These are phyloP conservation scores for Elongisporangium prolatum DNA, from an alignment of 352 stramenopile genomes.

Conservation along the genomic window DNA sequence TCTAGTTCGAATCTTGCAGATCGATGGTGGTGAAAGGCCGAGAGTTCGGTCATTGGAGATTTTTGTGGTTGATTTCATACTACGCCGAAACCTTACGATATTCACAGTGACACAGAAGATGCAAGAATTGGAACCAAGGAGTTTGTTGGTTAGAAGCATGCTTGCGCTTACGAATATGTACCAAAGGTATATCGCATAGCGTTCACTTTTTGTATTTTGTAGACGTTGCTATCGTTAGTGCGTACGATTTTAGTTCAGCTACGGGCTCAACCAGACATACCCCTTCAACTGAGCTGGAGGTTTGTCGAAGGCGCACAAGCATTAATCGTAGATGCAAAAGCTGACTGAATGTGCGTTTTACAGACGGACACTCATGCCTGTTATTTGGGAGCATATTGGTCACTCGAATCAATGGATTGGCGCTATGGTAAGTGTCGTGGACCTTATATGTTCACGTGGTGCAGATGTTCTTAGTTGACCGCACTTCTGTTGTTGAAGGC, in stretches of 20 bases:
- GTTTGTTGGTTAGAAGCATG: neutral
- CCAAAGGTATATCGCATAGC: no score
- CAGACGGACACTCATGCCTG: constrained; percentile 23
- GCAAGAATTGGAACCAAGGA: neutral
- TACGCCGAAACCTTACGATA: constrained; percentile 19
- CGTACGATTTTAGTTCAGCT: constrained; percentile 28
- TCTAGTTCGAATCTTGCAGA: neutral
- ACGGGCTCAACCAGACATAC: constrained; percentile 7
- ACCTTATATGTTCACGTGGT: neutral
- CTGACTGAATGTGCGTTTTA: neutral
- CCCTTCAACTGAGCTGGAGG: constrained; percentile 22
- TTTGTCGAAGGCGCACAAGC: neutral
- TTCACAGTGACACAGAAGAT: neutral
- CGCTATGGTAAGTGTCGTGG: constrained; percentile 12
- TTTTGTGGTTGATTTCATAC: constrained; percentile 28
- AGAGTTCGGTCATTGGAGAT: constrained; percentile 11
- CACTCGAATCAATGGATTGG: constrained; percentile 11
- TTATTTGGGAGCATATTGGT: constrained; percentile 12
- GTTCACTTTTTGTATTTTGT: no score
- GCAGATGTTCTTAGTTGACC: neutral
- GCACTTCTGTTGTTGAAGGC: constrained; percentile 9
- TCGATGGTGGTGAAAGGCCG: neutral
- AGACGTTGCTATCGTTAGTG: constrained; percentile 20
- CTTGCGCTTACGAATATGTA: neutral
- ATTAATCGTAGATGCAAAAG: no score